A percentile compares a stretch with the other conserved stretches of the same genome.
phyloP scores from a whole-genome alignment of 2,329 filamentous ascomycete species.

The Cordyceps militaris region DNA sequence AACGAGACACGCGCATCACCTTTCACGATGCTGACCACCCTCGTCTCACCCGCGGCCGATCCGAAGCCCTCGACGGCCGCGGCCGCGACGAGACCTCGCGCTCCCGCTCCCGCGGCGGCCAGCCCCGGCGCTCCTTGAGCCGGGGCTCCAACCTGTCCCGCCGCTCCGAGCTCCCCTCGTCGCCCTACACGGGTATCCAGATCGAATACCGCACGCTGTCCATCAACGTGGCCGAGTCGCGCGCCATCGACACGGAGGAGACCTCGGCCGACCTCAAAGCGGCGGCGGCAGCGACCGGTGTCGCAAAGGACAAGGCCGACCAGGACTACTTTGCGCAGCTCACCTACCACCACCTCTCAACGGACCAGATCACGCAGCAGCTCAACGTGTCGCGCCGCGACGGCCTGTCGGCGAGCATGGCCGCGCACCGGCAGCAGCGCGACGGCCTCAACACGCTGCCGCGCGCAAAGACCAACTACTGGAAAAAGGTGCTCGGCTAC shows the following conservation, averaged over 20 bases:
- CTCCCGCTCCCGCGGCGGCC: conserved; percentile 16
- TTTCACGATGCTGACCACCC: conserved; percentile 20
- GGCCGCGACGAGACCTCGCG: conserved; percentile 14
- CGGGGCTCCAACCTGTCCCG: conserved; percentile 17
- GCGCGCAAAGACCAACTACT: conserved; percentile 35
- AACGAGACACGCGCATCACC: conserved; percentile 21
- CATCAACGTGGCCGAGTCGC: conserved; percentile 33
- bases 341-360: conserved; percentile 30
- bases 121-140: conserved; percentile 18
- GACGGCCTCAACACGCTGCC: conserved; percentile 37
- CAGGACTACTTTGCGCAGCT: conserved; percentile 38
- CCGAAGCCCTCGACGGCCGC: neutral
- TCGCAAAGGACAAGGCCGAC: conserved; percentile 24
- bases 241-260: conserved; percentile 20
- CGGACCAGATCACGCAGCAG: conserved; percentile 31
- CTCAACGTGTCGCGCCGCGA: conserved; percentile 28
- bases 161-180: conserved; percentile 23
- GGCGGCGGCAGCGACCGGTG: neutral
- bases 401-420: conserved; percentile 30
- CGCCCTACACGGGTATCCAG: conserved; percentile 30
- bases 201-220: conserved; percentile 36
- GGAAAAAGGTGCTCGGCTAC: conserved; percentile 34
- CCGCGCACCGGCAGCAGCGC: conserved; percentile 28
- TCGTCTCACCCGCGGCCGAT: conserved; percentile 15
- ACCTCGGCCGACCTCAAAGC: conserved; percentile 18